phyloP scores from a whole-genome alignment of 1,284 basidiomycete species.

The Coriolopsis trogii region DNA sequence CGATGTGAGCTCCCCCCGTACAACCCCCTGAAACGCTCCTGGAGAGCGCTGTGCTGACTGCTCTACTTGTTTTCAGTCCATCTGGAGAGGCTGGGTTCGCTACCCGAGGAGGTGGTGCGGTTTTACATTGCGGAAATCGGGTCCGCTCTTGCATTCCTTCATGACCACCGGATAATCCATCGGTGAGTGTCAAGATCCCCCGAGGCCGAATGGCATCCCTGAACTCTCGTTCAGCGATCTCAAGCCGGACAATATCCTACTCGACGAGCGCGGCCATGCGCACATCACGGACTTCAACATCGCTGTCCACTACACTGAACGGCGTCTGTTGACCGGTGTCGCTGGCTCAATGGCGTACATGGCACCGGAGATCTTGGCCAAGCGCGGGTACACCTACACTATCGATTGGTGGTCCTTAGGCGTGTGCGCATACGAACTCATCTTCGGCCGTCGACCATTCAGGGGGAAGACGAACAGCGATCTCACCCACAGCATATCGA shows the following conservation, averaged over 20 bases:
- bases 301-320: constrained; percentile 92
- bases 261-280: constrained; percentile 94
- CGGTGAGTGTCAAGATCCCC: constrained; percentile 73
- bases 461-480: constrained; percentile 90
- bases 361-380: constrained; percentile 92
- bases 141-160: constrained; percentile 89
- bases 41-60: no score
- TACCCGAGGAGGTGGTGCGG: constrained; percentile 85
- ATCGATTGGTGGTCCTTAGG: constrained; percentile 98
- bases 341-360: constrained; percentile 99
- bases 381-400: constrained; percentile 84
- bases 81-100: constrained; percentile 82
- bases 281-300: constrained; percentile 99
- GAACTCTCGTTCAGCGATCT: constrained; percentile 65
- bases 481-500: constrained; percentile 86
- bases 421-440: constrained; percentile 88
- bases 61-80: constrained; percentile 67
- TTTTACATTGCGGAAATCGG: constrained; percentile 93
- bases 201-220: no score
- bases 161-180: constrained; percentile 93
- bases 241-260: constrained; percentile 97
- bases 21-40: constrained; percentile 37
- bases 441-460: constrained; percentile 92
- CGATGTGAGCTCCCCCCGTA: constrained; percentile 75
- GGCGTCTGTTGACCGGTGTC: constrained; percentile 85